Conservation (phyloP, 768 basidiomycete species). For the Suillus lakei region DNA sequence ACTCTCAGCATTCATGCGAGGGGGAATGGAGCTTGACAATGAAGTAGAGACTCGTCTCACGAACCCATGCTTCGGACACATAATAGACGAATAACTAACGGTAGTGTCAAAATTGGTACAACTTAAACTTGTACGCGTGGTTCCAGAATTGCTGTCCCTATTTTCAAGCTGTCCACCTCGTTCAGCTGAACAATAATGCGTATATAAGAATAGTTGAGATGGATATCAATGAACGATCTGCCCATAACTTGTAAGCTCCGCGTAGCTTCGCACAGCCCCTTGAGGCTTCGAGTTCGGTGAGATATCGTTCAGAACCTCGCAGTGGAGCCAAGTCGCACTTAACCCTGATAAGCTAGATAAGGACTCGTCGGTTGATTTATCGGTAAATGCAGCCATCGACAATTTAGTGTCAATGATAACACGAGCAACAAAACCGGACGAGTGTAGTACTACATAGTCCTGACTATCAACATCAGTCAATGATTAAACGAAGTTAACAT, state of each 20-base stretch:
- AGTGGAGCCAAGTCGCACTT: too few relatives aligned
- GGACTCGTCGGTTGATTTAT: background rate
- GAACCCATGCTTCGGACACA: background rate
- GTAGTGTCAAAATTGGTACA: background rate
- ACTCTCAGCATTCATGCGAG: background rate
- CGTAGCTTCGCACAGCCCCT: background rate
- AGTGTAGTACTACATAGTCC: background rate
- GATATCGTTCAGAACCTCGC: background rate
- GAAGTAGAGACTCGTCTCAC: background rate
- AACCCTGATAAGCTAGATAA: background rate
- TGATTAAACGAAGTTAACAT: background rate
- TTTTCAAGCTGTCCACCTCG: background rate
- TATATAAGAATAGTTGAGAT: background rate
- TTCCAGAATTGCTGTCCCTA: background rate
- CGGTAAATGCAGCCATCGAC: too few relatives aligned
- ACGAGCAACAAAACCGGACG: background rate
- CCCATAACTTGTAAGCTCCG: background rate
- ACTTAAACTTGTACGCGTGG: background rate
- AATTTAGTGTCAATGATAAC: background rate
- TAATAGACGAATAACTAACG: background rate
- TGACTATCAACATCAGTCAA: background rate
- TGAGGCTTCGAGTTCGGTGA: background rate
- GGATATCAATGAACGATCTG: background rate
- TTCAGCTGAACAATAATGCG: background rate
- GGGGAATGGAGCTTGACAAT: background rate